Conservation (phyloP, 371 early-diverging fungal species). For the Amoeboaphelidium protococcarum region DNA sequence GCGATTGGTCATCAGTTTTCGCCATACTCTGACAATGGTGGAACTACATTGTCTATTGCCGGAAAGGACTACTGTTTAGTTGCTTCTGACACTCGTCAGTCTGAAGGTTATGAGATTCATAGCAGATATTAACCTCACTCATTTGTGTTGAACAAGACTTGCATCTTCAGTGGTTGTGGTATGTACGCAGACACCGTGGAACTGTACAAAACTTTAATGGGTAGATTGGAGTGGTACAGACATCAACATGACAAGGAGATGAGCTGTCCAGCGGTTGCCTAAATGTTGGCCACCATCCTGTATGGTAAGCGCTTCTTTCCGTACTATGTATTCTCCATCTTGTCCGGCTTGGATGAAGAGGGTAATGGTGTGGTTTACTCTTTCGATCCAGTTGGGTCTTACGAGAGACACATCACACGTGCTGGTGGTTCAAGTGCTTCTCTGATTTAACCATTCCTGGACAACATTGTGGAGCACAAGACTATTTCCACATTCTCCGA, state of each 20-base stretch:
- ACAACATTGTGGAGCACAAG: constrained; percentile 48
- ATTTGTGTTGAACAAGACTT: constrained; percentile 36
- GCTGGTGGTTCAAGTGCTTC: constrained; percentile 73
- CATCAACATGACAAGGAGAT: constrained; percentile 75
- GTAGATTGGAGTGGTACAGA: constrained; percentile 61
- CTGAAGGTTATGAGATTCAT: constrained; percentile 85
- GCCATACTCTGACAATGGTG: constrained; percentile 34
- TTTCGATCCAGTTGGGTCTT: constrained; percentile 93
- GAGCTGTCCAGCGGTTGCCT: constrained; percentile 62
- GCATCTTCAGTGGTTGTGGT: constrained; percentile 69
- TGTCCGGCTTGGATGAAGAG: constrained; percentile 77
- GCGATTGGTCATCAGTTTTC: too few relatives aligned
- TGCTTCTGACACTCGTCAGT: constrained; percentile 93
- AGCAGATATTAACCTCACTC: constrained; percentile 80
- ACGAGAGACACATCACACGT: constrained; percentile 46
- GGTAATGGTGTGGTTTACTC: constrained; percentile 73
- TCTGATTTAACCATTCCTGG: constrained; percentile 94
- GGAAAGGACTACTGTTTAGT: constrained; percentile 84
- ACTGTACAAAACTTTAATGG: constrained; percentile 52
- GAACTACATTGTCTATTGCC: constrained; percentile 79
- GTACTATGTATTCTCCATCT: constrained; percentile 70
- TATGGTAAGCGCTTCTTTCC: constrained; percentile 95
- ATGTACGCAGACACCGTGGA: constrained; percentile 85
- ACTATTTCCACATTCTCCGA: too few relatives aligned
- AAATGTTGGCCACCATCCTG: constrained; percentile 80